A percentile compares a stretch with the other conserved stretches of the same genome.
phyloP scores from a whole-genome alignment of 306 rosid genomes.

The Mucuna pruriens region DNA sequence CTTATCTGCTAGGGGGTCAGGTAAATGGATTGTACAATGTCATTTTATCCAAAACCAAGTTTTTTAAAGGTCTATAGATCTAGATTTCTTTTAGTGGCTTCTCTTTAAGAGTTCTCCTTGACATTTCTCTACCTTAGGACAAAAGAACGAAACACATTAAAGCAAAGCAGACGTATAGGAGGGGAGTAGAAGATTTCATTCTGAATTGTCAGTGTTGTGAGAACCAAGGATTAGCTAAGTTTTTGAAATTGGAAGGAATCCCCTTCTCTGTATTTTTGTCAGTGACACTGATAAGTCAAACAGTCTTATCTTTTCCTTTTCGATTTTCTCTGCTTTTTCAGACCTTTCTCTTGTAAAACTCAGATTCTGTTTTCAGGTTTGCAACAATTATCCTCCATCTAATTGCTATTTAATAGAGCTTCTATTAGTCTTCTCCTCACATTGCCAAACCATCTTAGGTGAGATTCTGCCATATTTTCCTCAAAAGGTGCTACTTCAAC shows the following conservation, averaged over 20 bases:
- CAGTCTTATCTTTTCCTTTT: neutral
- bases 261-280: neutral
- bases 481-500: neutral
- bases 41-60: neutral
- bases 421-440: neutral
- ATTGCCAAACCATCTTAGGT: slow-evolving; percentile 1
- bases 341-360: neutral
- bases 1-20: neutral
- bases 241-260: neutral
- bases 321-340: neutral
- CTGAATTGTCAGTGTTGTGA: neutral
- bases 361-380: neutral
- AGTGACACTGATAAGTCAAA: neutral
- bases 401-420: slow-evolving; percentile 1
- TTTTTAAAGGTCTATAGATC: slow-evolving; percentile 15
- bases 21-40: slow-evolving; percentile 17
- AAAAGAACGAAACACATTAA: neutral
- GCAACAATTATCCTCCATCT: neutral
- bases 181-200: neutral
- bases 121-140: slow-evolving; percentile 7
- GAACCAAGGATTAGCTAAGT: neutral
- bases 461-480: slow-evolving; percentile 14
- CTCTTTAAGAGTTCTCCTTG: neutral
- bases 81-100: slow-evolving; percentile 14
- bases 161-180: neutral